Conservation (phyloP, 805 yeast species). For the Torulaspora quercuum region DNA sequence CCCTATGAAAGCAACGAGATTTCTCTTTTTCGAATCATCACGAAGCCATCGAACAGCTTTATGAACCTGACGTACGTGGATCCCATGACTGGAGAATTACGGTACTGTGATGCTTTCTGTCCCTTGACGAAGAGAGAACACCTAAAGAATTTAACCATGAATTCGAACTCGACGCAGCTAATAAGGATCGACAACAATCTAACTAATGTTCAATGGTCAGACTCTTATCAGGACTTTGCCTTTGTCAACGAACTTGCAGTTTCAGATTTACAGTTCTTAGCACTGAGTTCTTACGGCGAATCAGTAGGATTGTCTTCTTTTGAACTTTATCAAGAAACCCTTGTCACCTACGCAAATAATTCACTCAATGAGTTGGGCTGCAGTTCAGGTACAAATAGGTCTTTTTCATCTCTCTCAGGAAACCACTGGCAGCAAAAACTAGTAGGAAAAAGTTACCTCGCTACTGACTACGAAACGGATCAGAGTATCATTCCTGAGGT, state of each 20-base stretch:
- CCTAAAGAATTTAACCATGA: conserved; percentile 32
- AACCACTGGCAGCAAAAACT: conserved; percentile 34
- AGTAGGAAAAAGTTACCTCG: conserved; percentile 31
- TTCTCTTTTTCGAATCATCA: conserved; percentile 64
- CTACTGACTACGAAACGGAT: conserved; percentile 35
- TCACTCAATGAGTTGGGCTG: conserved; percentile 68
- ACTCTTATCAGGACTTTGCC: conserved; percentile 73
- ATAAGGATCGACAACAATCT: conserved; percentile 35
- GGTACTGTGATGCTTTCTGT: conserved; percentile 84
- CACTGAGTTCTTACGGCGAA: conserved; percentile 64
- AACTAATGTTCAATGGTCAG: conserved; percentile 37
- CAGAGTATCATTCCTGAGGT: conserved; percentile 36
- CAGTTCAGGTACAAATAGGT: conserved; percentile 25
- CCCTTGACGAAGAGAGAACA: conserved; percentile 52
- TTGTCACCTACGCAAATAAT: conserved; percentile 70
- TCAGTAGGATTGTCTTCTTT: conserved; percentile 70
- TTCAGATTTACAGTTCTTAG: conserved; percentile 56
- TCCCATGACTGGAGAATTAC: conserved; percentile 55
- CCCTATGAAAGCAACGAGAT: conserved; percentile 43
- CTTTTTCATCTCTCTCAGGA: conserved; percentile 32
- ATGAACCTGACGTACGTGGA: conserved; percentile 88
- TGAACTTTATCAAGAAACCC: conserved; percentile 55
- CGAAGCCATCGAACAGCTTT: conserved; percentile 79
- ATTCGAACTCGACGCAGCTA: conserved; percentile 12
- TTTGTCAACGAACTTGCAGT: conserved; percentile 68